phyloP scores from a whole-genome alignment of 2,329 filamentous ascomycete species.

The Coniochaeta sp. region DNA sequence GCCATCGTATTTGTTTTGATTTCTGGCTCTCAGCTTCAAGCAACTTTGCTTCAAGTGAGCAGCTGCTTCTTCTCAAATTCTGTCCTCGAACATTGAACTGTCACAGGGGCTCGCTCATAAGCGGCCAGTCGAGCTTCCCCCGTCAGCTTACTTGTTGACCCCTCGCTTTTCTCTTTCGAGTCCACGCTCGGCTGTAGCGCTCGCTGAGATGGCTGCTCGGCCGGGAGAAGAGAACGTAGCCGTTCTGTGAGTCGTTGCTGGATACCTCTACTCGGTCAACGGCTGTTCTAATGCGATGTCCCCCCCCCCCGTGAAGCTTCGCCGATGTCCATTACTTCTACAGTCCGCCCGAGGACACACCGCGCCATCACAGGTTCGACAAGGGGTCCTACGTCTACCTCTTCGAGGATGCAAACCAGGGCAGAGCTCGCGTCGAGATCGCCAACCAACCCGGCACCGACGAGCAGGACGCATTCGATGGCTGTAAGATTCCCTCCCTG shows the following conservation, averaged over 20 bases:
- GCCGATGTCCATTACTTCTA: constrained; percentile 77
- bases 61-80: background rate
- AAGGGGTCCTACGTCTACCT: constrained; percentile 75
- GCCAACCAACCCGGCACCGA: constrained; percentile 68
- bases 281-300: constrained; percentile 16
- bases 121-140: too few species aligned
- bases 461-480: constrained; percentile 73
- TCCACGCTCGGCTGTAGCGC: background rate
- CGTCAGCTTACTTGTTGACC: background rate
- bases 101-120: background rate
- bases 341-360: constrained; percentile 55
- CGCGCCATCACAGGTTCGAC: constrained; percentile 74
- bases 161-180: background rate
- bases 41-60: background rate
- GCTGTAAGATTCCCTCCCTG: too few species aligned
- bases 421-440: constrained; percentile 65
- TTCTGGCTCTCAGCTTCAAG: background rate
- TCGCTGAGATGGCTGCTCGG: constrained; percentile 31
- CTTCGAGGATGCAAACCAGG: constrained; percentile 63
- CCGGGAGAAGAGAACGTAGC: constrained; percentile 40
- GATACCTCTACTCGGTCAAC: too few species aligned
- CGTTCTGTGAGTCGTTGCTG: constrained; percentile 28
- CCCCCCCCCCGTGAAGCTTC: constrained; percentile 42
- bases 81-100: background rate
- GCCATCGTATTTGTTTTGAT: background rate